Base-by-base conservation (phyloP, 192 early-diverging fungal species). In the Backusella westeae region DNA sequence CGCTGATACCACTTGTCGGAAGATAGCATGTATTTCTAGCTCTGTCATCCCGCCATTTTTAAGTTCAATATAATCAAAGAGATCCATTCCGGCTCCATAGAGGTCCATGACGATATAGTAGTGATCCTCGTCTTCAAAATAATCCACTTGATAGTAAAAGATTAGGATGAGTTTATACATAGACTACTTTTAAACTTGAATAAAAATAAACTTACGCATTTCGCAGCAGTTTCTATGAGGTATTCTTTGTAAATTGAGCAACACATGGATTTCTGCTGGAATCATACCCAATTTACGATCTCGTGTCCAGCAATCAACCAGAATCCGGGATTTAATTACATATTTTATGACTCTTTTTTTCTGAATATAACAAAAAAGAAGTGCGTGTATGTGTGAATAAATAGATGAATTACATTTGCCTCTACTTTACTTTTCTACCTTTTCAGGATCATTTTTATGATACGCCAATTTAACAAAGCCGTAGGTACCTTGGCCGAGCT, bases 231-330 rank as follows among this genome's bases (percentile, higher is more conserved):
- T 86, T 29, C 80, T 77, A 70, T 88, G 86, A 10, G 89, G 86
- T 36, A 84, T 78, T 49, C 78, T 81, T 49, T 84, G 76, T 10
- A 91, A 69, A 17, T 86, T 87, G 41, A 88, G 84, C 71, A 95
- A 82, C 36, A 96, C 87, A 71, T 89, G 90, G 19, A 94, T 88
- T 78, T 96, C 94, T 46, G 86, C 84, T 6, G 94, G 93, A 35
- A 96, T 84, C 63, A 88, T 77, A 8, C 87, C 89, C 10, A 90
- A 73, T 19, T 76, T 42, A 46, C 85, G 78, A 70, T 92, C 91
- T 36, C 86, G 83, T 26, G 82, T 91, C 92, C 92, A 93, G 34
- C 83, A 86, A 46, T 87, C 87, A 10, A 85, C 82, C 21, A 88
- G 80, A 36, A 91, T 88, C 23, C 85, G 82, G 26, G 85, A 85